Conservation (phyloP, 2,329 filamentous ascomycete genomes). For the Phoma herbarum region DNA sequence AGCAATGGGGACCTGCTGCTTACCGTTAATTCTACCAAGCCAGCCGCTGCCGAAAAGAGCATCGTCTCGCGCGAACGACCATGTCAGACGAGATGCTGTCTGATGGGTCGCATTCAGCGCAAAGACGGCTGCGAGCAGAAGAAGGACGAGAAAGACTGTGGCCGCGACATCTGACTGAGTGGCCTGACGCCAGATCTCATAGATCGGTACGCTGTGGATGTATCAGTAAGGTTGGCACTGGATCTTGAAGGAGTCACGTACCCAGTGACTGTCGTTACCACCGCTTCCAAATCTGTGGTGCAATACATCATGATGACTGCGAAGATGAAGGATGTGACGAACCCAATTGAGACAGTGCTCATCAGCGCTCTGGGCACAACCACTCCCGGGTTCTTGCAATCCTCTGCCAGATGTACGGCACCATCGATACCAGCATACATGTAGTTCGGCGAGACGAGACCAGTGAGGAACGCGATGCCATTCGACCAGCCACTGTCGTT, state of each 20-base stretch:
- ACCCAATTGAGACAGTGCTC: conserved; percentile 34
- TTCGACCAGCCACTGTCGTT: conserved; percentile 57
- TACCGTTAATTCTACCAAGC: conserved; percentile 22
- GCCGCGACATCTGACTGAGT: conserved; percentile 25
- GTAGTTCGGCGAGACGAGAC: conserved; percentile 32
- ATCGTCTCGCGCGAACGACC: conserved; percentile 30
- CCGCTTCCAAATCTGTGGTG: conserved; percentile 22
- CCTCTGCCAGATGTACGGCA: conserved; percentile 45
- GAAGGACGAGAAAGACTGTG: conserved; percentile 22
- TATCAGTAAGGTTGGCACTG: neutral
- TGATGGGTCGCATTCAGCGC: conserved; percentile 26
- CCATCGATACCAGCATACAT: conserved; percentile 34
- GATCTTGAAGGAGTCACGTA: neutral
- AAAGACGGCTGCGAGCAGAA: conserved; percentile 22
- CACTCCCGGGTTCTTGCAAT: conserved; percentile 36
- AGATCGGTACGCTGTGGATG: conserved; percentile 22
- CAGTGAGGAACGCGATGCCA: conserved; percentile 54
- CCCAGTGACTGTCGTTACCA: conserved; percentile 26
- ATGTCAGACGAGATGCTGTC: conserved; percentile 30
- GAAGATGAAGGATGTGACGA: conserved; percentile 35
- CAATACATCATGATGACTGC: conserved; percentile 28
- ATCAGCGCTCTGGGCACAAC: conserved; percentile 49
- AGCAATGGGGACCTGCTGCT: conserved; percentile 23
- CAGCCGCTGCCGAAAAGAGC: conserved; percentile 26
- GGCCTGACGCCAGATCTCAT: conserved; percentile 31